Conservation (phyloP, 176 grass and related monocot genomes). For the Oropetium thomaeum region DNA sequence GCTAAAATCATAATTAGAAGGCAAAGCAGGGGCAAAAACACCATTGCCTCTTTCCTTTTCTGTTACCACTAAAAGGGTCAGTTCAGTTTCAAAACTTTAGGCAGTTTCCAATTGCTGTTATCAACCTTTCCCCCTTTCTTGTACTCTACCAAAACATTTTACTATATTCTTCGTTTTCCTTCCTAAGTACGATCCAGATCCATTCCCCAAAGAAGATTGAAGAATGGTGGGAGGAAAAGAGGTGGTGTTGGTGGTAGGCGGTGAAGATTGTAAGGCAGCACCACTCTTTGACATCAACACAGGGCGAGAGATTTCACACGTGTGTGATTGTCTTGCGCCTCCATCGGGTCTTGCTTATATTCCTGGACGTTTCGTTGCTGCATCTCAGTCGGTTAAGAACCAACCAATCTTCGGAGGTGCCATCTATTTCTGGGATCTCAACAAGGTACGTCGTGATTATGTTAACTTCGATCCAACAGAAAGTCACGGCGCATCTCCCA, state of each 20-base stretch:
- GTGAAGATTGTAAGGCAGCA: neutral
- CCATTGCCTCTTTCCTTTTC: neutral
- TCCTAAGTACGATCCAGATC: no score
- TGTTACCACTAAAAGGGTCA: neutral
- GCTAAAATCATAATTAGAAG: no score
- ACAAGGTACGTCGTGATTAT: constrained; percentile 3
- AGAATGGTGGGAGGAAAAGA: constrained; percentile 4
- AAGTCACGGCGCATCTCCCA: neutral
- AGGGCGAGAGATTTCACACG: constrained; percentile 9
- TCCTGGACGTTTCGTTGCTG: neutral
- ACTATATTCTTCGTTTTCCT: neutral
- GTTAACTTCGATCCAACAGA: neutral
- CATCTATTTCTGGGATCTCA: constrained; percentile 28
- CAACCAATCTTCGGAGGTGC: constrained; percentile 3
- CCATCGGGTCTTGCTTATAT: constrained; percentile 6
- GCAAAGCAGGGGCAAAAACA: no score
- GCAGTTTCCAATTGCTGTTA: neutral
- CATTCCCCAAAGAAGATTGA: neutral
- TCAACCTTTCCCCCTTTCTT: neutral
- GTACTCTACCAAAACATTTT: neutral
- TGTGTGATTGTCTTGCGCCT: constrained; percentile 5
- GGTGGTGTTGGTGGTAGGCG: constrained; percentile 13
- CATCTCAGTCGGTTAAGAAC: neutral
- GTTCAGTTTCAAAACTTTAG: neutral
- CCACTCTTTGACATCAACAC: constrained; percentile 23